phyloP scores from a whole-genome alignment of 2,329 filamentous ascomycete genomes.

The Pseudogymnoascus sp. region DNA sequence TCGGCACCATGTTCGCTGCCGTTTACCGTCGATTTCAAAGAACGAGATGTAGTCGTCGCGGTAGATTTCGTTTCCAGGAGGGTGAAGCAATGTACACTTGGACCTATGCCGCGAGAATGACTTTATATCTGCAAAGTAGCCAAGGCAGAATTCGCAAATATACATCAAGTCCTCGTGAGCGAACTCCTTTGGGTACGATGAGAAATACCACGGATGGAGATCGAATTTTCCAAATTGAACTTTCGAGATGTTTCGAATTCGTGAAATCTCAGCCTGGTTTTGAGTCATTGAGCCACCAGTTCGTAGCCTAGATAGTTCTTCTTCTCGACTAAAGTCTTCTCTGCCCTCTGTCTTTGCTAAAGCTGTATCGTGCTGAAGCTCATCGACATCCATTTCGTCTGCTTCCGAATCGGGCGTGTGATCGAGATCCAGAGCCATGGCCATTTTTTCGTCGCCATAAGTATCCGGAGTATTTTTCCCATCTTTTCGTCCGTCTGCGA shows the following conservation, averaged over 20 bases:
- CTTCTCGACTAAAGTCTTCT: constrained; percentile 61
- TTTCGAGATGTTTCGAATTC: constrained; percentile 87
- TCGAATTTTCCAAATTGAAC: constrained; percentile 91
- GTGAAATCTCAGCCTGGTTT: constrained; percentile 91
- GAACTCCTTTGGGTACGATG: constrained; percentile 86
- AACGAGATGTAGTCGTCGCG: constrained; percentile 90
- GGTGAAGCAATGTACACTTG: constrained; percentile 87
- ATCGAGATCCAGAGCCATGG: constrained; percentile 21
- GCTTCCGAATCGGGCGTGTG: constrained; percentile 25
- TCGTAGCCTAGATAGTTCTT: constrained; percentile 92
- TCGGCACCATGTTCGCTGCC: constrained; percentile 92
- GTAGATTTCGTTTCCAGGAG: constrained; percentile 96
- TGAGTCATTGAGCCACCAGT: constrained; percentile 98
- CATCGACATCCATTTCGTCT: constrained; percentile 46
- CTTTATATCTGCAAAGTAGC: constrained; percentile 76
- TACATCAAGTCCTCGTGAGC: constrained; percentile 83
- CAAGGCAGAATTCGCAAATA: constrained; percentile 95
- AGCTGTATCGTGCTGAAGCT: constrained; percentile 33
- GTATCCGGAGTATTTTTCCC: constrained; percentile 23
- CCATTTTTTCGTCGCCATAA: constrained; percentile 22
- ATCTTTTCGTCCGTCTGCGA: constrained; percentile 17
- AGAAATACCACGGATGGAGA: constrained; percentile 98
- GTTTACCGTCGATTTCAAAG: constrained; percentile 91
- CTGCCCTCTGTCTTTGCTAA: constrained; percentile 18
- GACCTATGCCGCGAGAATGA: constrained; percentile 76